Evolutionary conservation across 192 early-diverging fungal species (phyloP).

Genomic region (Dissophora globulifera): DNA sequence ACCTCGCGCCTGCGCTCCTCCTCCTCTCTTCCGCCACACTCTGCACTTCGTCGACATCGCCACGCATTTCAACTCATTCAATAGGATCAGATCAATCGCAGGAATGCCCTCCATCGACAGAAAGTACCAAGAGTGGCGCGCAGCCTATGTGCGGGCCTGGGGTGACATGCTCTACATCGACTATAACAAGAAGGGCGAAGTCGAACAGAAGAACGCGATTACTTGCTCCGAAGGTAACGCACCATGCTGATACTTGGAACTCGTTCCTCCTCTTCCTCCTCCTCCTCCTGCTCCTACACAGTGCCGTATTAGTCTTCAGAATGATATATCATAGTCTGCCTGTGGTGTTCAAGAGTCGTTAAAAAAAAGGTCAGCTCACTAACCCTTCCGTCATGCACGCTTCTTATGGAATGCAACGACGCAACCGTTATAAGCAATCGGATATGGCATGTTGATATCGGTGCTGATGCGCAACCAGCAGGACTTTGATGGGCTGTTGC

Average conservation of each 20-base stretch:
- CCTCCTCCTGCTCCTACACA: neutral
- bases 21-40: neutral
- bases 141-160: constrained; percentile 58
- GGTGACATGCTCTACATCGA: constrained; percentile 59
- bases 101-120: constrained; percentile 41
- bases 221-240: constrained; percentile 66
- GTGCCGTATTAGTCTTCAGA: no score
- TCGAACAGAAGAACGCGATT: constrained; percentile 56
- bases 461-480: constrained; percentile 62
- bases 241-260: neutral
- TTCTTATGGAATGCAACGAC: no score
- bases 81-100: neutral
- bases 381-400: no score
- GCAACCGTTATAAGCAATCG: constrained; percentile 52
- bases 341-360: no score
- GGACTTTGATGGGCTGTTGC: constrained; percentile 65
- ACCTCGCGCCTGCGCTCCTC: neutral
- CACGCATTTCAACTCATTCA: neutral
- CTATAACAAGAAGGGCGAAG: constrained; percentile 64
- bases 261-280: neutral
- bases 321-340: no score
- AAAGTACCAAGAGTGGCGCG: constrained; percentile 46
- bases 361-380: no score
- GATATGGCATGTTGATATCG: constrained; percentile 67
- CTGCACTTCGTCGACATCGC: neutral